These are phyloP conservation scores for Aegilops speltoides DNA, from an alignment of 176 grass and related monocot genomes.

Conservation along the genomic window DNA sequence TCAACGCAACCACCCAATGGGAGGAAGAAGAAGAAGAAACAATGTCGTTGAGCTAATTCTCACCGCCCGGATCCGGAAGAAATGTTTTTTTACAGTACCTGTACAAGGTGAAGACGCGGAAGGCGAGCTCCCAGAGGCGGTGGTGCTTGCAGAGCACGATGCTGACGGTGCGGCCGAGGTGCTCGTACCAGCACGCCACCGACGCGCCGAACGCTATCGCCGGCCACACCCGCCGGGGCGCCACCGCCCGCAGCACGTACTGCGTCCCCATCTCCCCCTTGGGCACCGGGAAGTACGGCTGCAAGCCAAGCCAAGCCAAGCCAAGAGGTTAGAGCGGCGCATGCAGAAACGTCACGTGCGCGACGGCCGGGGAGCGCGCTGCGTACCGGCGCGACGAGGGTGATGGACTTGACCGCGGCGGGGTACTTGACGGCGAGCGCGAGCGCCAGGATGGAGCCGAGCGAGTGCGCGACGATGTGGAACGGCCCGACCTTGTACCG, in stretches of 20 bases:
- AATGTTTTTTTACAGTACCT: conserved; percentile 33
- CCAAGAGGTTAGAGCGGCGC: neutral
- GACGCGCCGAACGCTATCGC: conserved; percentile 78
- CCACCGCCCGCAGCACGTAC: conserved; percentile 79
- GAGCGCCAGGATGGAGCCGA: conserved; percentile 67
- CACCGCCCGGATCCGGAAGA: neutral
- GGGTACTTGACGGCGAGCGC: conserved; percentile 71
- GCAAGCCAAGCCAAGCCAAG: neutral
- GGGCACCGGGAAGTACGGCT: conserved; percentile 85
- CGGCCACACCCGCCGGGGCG: conserved; percentile 88
- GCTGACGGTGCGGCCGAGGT: conserved; percentile 80
- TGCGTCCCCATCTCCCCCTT: conserved; percentile 70
- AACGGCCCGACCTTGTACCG: conserved; percentile 49
- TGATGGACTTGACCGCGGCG: conserved; percentile 51
- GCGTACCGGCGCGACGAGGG: conserved; percentile 59
- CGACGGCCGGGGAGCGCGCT: too few species aligned
- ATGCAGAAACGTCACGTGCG: neutral
- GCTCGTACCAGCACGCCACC: conserved; percentile 95
- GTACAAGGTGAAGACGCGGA: conserved; percentile 83
- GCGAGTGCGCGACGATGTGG: conserved; percentile 76
- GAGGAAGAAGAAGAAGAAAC: neutral
- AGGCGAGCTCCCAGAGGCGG: conserved; percentile 76
- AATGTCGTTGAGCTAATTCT: conserved; percentile 29
- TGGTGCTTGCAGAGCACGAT: conserved; percentile 94
- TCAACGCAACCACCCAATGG: neutral